Evolutionary conservation across 2,329 filamentous ascomycete species (phyloP).

Genomic region (Aspergillus quadricinctus): DNA sequence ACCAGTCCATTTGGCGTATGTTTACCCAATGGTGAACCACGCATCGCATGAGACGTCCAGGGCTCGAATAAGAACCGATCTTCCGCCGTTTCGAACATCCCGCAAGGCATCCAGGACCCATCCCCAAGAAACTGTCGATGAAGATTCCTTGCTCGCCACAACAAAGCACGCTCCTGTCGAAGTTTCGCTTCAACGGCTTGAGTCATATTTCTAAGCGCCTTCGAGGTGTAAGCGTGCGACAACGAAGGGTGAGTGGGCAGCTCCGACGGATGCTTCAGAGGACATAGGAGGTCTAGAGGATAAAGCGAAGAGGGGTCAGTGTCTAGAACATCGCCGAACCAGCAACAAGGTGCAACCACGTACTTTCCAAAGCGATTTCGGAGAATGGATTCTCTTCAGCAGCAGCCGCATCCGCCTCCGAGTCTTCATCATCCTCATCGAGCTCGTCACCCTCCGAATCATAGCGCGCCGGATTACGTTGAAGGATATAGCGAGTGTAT

Average conservation of each 20-base stretch:
- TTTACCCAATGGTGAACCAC: conserved; percentile 12
- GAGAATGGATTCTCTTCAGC: conserved; percentile 59
- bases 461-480: conserved; percentile 55
- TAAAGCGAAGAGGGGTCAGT: conserved; percentile 5
- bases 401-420: conserved; percentile 54
- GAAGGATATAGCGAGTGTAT: conserved; percentile 56
- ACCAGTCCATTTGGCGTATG: conserved; percentile 13
- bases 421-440: conserved; percentile 54
- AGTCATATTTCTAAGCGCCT: conserved; percentile 55
- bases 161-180: conserved; percentile 52
- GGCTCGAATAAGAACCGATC: conserved; percentile 48
- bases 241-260: conserved; percentile 57
- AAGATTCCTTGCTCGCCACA: conserved; percentile 56
- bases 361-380: conserved; percentile 54
- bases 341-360: conserved; percentile 14
- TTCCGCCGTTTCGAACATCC: conserved; percentile 47
- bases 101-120: conserved; percentile 55
- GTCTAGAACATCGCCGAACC: background rate
- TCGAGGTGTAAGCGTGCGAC: conserved; percentile 55
- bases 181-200: conserved; percentile 54
- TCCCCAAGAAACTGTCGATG: conserved; percentile 58
- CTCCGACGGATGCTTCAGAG: conserved; percentile 59
- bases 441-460: conserved; percentile 63
- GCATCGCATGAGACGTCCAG: conserved; percentile 14
- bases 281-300: conserved; percentile 51